A percentile compares a stretch with the other conserved stretches of the same genome.
phyloP scores from a whole-genome alignment of 2,329 filamentous ascomycete genomes.

The Neonectria hederae region DNA sequence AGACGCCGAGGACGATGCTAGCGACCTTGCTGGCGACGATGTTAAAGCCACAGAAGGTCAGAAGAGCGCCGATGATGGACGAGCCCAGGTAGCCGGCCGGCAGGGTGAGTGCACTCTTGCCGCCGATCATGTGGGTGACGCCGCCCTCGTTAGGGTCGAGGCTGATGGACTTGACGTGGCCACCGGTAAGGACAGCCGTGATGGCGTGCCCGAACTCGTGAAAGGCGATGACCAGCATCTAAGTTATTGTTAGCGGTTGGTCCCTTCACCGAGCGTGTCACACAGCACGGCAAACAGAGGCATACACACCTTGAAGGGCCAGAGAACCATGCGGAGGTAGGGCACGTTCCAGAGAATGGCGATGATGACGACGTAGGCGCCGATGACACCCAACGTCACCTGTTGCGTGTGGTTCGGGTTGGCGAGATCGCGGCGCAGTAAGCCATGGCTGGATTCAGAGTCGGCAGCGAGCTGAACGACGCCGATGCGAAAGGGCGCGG shows the following conservation, averaged over 20 bases:
- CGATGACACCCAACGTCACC: conserved; percentile 77
- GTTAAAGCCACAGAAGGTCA: conserved; percentile 84
- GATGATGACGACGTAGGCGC: conserved; percentile 76
- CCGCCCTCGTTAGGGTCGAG: conserved; percentile 82
- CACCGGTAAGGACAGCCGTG: conserved; percentile 76
- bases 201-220: conserved; percentile 84
- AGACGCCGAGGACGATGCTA: conserved; percentile 75
- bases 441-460: conserved; percentile 30
- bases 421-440: conserved; percentile 62
- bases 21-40: conserved; percentile 85
- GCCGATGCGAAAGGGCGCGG: conserved; percentile 30
- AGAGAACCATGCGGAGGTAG: conserved; percentile 77
- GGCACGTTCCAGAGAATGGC: conserved; percentile 83
- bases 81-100: conserved; percentile 83
- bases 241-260: conserved; percentile 19
- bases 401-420: conserved; percentile 73
- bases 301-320: conserved; percentile 77
- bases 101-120: conserved; percentile 74
- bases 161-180: conserved; percentile 77
- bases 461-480: conserved; percentile 19
- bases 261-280: neutral
- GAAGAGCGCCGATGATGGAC: conserved; percentile 77
- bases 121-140: conserved; percentile 80
- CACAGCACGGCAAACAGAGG: neutral
- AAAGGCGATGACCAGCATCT: conserved; percentile 87